phyloP scores from a whole-genome alignment of 352 stramenopile genomes.

The Globisporangium carolinianum region DNA sequence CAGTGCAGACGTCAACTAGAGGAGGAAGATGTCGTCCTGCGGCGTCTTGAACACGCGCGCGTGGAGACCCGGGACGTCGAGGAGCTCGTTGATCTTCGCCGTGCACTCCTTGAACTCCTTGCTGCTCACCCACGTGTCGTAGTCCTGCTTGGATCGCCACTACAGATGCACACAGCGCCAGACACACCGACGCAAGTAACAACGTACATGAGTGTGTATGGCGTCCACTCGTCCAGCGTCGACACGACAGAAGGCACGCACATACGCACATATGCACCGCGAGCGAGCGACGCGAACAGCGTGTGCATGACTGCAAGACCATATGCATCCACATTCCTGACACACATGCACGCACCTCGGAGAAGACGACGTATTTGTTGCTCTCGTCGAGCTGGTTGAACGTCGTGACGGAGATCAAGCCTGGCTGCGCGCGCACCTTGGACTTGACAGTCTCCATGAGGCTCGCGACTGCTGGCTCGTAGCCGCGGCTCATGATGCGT shows the following conservation, averaged over 20 bases:
- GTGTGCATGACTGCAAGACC: too few relatives aligned
- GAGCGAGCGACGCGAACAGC: neutral
- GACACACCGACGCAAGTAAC: neutral
- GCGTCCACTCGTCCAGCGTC: neutral
- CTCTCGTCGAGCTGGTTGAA: conserved; percentile 69
- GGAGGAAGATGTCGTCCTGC: conserved; percentile 80
- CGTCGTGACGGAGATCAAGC: conserved; percentile 71
- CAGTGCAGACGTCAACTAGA: conserved; percentile 22
- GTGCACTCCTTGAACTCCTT: conserved; percentile 76
- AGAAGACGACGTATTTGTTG: conserved; percentile 88
- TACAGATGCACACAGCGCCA: conserved; percentile 10
- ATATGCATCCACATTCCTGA: neutral
- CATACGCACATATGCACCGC: neutral
- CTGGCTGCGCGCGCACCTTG: conserved; percentile 69
- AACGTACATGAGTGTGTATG: conserved; percentile 1
- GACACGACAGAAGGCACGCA: neutral
- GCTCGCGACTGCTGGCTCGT: conserved; percentile 71
- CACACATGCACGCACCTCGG: conserved; percentile 36
- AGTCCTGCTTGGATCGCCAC: conserved; percentile 78
- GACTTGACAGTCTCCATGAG: conserved; percentile 86
- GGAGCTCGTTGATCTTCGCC: conserved; percentile 75
- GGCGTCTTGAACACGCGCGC: conserved; percentile 76
- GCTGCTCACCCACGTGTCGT: conserved; percentile 73
- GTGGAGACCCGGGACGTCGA: conserved; percentile 76
- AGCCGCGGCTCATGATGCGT: conserved; percentile 84